These are phyloP conservation scores for Skeletonema costatum DNA, from an alignment of 108 stramenopile species.

Conservation along the genomic window DNA sequence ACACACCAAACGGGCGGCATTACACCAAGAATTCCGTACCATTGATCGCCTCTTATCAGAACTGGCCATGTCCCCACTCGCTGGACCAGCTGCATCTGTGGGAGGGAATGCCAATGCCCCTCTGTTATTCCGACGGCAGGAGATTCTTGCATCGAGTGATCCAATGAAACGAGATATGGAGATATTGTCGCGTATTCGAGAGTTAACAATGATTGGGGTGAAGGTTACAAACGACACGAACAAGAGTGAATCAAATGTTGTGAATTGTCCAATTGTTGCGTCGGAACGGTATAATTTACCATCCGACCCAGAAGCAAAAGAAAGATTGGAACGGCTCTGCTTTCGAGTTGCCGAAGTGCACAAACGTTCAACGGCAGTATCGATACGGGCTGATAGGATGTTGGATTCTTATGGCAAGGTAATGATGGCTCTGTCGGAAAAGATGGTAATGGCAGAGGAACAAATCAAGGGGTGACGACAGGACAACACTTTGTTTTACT, in stretches of 20 bases:
- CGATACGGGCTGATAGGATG: slow-evolving; percentile 43
- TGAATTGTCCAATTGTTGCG: slow-evolving; percentile 69
- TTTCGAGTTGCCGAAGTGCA: slow-evolving; percentile 41
- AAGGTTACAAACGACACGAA: slow-evolving; percentile 11
- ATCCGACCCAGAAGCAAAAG: slow-evolving; percentile 41
- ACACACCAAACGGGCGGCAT: slow-evolving; percentile 19
- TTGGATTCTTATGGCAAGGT: slow-evolving; percentile 56
- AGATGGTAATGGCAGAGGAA: slow-evolving; percentile 75
- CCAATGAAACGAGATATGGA: slow-evolving; percentile 59
- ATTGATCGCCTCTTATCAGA: slow-evolving; percentile 36
- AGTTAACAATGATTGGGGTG: slow-evolving; percentile 45
- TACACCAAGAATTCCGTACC: slow-evolving; percentile 41
- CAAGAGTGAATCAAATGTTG: slow-evolving; percentile 39
- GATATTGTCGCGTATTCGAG: slow-evolving; percentile 54
- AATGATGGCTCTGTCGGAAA: slow-evolving; percentile 64
- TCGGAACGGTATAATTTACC: slow-evolving; percentile 43
- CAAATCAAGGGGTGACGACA: slow-evolving; percentile 16
- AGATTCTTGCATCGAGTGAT: slow-evolving; percentile 62
- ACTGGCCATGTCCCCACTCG: slow-evolving; percentile 32
- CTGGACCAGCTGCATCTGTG: slow-evolving; percentile 24
- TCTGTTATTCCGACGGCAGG: slow-evolving; percentile 63
- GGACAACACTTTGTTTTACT: background rate
- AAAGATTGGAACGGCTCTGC: slow-evolving; percentile 55
- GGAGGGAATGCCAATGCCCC: slow-evolving; percentile 29
- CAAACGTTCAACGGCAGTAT: slow-evolving; percentile 12